Base-by-base conservation (phyloP, 352 stramenopile genomes). In the Aphanomyces invadans region DNA sequence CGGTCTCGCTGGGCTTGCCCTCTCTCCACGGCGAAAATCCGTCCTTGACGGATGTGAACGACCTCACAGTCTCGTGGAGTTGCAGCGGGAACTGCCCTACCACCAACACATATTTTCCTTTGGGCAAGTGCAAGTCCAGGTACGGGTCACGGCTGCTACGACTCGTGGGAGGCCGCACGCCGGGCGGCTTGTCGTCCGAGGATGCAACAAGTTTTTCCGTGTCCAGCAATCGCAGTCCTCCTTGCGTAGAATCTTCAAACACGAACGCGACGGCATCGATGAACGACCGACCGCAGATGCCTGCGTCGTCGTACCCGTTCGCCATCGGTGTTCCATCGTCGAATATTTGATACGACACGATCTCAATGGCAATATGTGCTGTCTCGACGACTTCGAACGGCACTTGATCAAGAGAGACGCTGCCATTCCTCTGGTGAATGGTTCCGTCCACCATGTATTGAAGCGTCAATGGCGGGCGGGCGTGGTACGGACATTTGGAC, bases 81-180 rank as follows among this genome's bases (percentile, higher is more conserved):
- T 62, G 86, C 51, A 90, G 63, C 31, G 82, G 84, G 60, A 89
- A 89, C 19, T 82, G 77, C 0, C 84, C 82, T 0, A 91, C 72
- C 15, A 81, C 77, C 7, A 91, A 74, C 25, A 79, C 67, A 62
- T 89, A 91, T 33, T 79, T 65, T 36, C 76, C 77, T 3, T 65
- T 26, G 3, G 75, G 76, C 1, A 90, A 66, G 0, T 73, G 73
- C 19, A 90, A 70, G 11, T 83, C 87, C 46, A 90, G 54, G 68
- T 79, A 92, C 46, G 84, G 82, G 28, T 90, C 84, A 3, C 81
- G 80, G 44, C 87, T 89, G 69, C 77, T 92, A 51, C 89, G 73
- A 17, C 42, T 67, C 4, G 42, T 60, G 39, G 21, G 39, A 12
- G 49, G 15, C 21, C 17, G 1, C 4, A 32, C 19, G 12, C 49